Conservation (phyloP, 331 rosid species). For the Malus hybrid region DNA sequence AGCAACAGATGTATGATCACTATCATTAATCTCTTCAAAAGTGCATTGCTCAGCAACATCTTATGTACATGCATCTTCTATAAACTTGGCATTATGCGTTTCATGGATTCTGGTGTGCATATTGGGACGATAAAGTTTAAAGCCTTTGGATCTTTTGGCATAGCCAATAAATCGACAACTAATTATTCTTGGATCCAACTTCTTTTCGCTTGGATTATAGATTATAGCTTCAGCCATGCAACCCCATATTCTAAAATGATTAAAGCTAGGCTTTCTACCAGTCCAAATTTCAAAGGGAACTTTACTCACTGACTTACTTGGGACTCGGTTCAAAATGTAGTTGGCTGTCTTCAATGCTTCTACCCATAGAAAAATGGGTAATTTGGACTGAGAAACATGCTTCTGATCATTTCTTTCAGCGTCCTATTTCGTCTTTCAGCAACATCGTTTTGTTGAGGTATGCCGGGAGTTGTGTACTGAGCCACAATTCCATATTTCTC, state of each 20-base stretch:
- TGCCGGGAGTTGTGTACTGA: background rate
- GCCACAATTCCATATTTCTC: background rate
- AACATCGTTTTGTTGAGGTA: background rate
- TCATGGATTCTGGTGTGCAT: background rate
- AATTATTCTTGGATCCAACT: background rate
- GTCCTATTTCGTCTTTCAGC: background rate
- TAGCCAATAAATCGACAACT: background rate
- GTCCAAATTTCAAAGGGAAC: background rate
- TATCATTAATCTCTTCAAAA: background rate
- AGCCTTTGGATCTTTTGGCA: background rate
- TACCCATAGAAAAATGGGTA: background rate
- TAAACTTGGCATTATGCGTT: background rate
- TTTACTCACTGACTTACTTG: background rate
- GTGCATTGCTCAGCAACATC: no score
- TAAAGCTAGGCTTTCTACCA: background rate
- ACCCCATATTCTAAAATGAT: background rate
- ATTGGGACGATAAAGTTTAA: no score
- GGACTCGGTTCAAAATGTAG: background rate
- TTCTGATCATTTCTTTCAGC: background rate
- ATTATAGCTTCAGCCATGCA: background rate
- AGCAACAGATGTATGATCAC: background rate
- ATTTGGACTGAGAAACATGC: background rate
- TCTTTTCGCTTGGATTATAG: background rate
- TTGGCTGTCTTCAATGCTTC: background rate
- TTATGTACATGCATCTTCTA: no score